Percentiles rank a stretch among this genome's conserved stretches.
phyloP scores from a whole-genome alignment of 805 yeast genomes.

The Yueomyces sp. region DNA sequence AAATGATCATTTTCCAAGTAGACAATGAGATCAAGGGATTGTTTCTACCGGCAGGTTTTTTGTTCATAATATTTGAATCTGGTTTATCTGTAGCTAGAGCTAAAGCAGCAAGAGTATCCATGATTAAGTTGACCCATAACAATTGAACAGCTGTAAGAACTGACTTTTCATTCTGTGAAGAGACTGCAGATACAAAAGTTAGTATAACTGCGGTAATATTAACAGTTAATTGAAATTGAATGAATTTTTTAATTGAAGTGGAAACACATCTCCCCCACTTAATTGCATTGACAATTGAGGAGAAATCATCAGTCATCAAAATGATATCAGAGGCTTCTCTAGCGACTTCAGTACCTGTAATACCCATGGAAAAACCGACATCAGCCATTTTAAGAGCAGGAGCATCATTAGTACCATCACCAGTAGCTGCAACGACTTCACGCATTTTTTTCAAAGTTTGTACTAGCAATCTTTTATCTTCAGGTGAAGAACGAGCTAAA shows the following conservation, averaged over 20 bases:
- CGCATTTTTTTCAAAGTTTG: conserved; percentile 65
- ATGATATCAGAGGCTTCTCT: conserved; percentile 93
- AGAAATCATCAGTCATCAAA: conserved; percentile 86
- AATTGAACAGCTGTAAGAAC: conserved; percentile 95
- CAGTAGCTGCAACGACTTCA: conserved; percentile 98
- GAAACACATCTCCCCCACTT: conserved; percentile 98
- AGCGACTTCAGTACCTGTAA: conserved; percentile 96
- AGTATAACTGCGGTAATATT: conserved; percentile 91
- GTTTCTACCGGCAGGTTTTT: conserved; percentile 73
- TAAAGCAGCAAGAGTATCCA: conserved; percentile 96
- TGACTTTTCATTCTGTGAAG: conserved; percentile 62
- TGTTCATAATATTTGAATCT: conserved; percentile 60
- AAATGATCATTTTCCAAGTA: conserved; percentile 97
- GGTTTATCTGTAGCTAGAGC: conserved; percentile 98
- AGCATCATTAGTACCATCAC: conserved; percentile 97
- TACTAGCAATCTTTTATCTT: conserved; percentile 82
- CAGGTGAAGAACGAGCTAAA: conserved; percentile 90
- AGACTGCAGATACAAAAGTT: conserved; percentile 89
- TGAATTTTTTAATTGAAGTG: conserved; percentile 83
- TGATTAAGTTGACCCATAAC: conserved; percentile 92
- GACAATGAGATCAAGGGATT: conserved; percentile 73
- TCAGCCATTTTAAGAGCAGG: conserved; percentile 96
- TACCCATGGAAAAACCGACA: conserved; percentile 96
- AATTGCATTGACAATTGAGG: conserved; percentile 90
- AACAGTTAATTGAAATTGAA: conserved; percentile 94